Evolutionary conservation across 75 land plant species (phyloP).

Genomic region (Picea glauca): DNA sequence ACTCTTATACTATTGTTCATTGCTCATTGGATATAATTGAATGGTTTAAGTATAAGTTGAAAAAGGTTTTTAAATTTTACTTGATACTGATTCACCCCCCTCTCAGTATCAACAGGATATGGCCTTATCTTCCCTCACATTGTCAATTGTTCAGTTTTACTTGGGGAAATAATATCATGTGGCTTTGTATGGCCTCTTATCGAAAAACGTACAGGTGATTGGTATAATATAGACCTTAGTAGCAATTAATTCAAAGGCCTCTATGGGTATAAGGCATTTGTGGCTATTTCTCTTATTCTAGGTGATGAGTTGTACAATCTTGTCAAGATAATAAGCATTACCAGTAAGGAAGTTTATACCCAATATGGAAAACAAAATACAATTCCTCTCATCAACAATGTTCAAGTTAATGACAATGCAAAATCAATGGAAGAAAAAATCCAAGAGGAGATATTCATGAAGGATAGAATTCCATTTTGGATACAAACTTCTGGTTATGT

Average conservation of each 20-base stretch:
- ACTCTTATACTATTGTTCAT: too few species aligned
- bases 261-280: slow-evolving; percentile 58
- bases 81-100: too few species aligned
- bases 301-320: slow-evolving; percentile 58
- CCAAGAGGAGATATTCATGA: slow-evolving; percentile 34
- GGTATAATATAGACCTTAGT: slow-evolving; percentile 40
- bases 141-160: slow-evolving; percentile 48
- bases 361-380: slow-evolving; percentile 5
- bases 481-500: slow-evolving; percentile 42
- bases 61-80: too few species aligned
- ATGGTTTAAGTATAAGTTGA: too few species aligned
- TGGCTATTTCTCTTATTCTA: slow-evolving; percentile 45
- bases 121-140: slow-evolving; percentile 67
- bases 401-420: not conserved
- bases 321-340: slow-evolving; percentile 33
- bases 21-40: too few species aligned
- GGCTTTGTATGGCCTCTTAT: slow-evolving; percentile 61
- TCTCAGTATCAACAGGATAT: slow-evolving; percentile 46
- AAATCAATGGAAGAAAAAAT: slow-evolving; percentile 20
- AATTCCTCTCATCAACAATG: slow-evolving; percentile 12
- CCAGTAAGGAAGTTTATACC: slow-evolving; percentile 19
- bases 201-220: slow-evolving; percentile 33
- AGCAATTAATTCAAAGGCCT: slow-evolving; percentile 49
- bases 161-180: slow-evolving; percentile 56
- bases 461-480: slow-evolving; percentile 45